Evolutionary conservation across 306 rosid species (phyloP), one percentile per base, ranked within the genome.

Genomic region (Glycine soja): DNA sequence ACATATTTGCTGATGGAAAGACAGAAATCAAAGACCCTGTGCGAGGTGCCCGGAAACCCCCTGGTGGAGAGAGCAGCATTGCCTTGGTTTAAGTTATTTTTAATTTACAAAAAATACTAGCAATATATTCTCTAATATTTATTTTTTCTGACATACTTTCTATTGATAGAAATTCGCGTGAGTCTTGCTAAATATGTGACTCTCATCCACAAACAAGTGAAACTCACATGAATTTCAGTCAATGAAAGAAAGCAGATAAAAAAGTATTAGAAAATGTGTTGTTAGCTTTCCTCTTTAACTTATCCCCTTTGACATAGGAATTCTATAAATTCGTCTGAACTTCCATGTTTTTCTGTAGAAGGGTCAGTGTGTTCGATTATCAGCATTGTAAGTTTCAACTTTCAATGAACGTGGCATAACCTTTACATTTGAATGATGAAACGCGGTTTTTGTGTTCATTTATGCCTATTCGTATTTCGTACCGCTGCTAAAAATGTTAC

Each of bases 51-150:
- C 94, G 99, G 73, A 80, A 87, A 85, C 96, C 98, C 59, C 99
- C 99, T 0, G 99, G 99, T 16, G 99, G 99, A 30, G 96, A 89
- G 15, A 95, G 99, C 93, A 90, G 93, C 92, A 93, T 95, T 73
- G 82, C 91, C 79, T 89, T 95, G 89, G 84, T 95, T 72, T 95
- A 85, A 87, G 74, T 78, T 72, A 32, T 65, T 43, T 24, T 67
- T 68, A 36, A 64, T 24, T 40, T 64, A 14, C 12, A 64, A 24
- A 64, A 62, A 63, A 3, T 63, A 14, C 48, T 64, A 14, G 6
- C 19, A 14, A 64, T 14, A 64, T 16, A 36, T 5, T 61, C 18
- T 34, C 12, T 64, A 14, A 38, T 38, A 63, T 63, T 43, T 36
- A 34, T 24, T 24, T 24, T 13, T 64, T 14, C 70, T 64, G 24